Evolutionary conservation across 2,329 filamentous ascomycete species (phyloP), one percentile per base, ranked within the genome.

Genomic region (Trichoderma sp.): DNA sequence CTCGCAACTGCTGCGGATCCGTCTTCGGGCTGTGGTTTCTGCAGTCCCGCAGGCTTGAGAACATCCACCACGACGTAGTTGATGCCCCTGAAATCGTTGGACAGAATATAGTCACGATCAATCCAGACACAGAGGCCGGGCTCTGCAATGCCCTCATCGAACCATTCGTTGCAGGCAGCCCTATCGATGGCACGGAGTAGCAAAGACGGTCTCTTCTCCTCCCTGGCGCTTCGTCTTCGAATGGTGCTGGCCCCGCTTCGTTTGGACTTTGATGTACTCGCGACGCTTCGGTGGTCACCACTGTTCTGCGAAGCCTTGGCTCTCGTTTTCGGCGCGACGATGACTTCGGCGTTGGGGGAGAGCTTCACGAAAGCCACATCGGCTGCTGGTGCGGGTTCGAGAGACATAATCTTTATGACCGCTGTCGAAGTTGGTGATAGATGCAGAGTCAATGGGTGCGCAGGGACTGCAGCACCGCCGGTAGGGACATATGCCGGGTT

Each of bases 391-490:
- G 90, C 85, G 1, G 96, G 96, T 1, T 92, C 90, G n/a, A 99
- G 85, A 1, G 93, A 94, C 7, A 93, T 90, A 9, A 98, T 89
- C 71, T 91, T 90, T 74, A 99, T 94, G 78, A 95, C 98, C 11
- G 96, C 97, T 2, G 95, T 97, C 4, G 95, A 97, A 0, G 95
- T 98, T 2, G 95, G 95, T 12, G 96, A 98, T 0, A 99, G 87
- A 80, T 99, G 96, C 24, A 99, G 86, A 1, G 95, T 97, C 74
- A 99, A 85, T 14, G 95, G 92, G 80, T 99, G 95, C 32, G 90
- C 84, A 43, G 86, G 84, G 15, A 89, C 84, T 18, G 85, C 80
- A 30, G 85, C 83, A 30, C 84, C 84, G 32, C 85, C 84, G 5
- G 84, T 80, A 28, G 86, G 84, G 57, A 83, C 85, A 79, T 90